phyloP scores from a whole-genome alignment of 2,329 filamentous ascomycete species.

The Bertia moriformis region DNA sequence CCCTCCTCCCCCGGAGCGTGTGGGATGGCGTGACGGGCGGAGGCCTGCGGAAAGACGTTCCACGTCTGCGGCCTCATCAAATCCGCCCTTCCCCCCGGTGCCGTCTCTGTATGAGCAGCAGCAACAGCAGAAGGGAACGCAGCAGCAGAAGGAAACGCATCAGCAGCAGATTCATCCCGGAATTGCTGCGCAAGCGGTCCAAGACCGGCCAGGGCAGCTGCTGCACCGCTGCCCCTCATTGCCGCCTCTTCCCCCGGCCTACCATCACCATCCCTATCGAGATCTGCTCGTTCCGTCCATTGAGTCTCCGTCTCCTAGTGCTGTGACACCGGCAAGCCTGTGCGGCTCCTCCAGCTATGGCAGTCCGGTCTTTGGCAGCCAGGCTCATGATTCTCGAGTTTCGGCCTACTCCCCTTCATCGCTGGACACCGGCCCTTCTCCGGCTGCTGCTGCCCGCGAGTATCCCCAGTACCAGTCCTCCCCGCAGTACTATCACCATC shows the following conservation, averaged over 20 bases:
- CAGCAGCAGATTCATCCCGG: not conserved
- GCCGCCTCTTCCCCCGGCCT: not conserved
- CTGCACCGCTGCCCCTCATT: not conserved
- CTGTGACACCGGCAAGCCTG: not conserved
- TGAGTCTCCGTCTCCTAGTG: not conserved
- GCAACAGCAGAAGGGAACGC: no score
- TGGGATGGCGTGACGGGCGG: no score
- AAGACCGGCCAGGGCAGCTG: not conserved
- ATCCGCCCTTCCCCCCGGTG: no score
- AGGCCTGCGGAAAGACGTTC: no score
- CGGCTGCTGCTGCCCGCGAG: not conserved
- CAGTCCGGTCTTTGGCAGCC: no score
- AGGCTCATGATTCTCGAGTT: no score
- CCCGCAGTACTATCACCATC: not conserved
- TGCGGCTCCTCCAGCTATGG: not conserved
- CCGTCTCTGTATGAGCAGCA: no score
- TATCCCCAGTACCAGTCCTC: not conserved
- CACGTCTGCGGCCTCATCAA: no score
- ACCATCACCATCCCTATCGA: not conserved
- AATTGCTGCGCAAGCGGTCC: not conserved
- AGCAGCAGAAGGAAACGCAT: not conserved
- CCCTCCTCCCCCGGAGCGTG: no score
- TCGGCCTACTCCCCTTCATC: not conserved
- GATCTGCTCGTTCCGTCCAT: not conserved
- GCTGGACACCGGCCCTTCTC: not conserved